Evolutionary conservation across 164 flowering plant species (phyloP).

Genomic region (Tetrastigma voinierianum): DNA sequence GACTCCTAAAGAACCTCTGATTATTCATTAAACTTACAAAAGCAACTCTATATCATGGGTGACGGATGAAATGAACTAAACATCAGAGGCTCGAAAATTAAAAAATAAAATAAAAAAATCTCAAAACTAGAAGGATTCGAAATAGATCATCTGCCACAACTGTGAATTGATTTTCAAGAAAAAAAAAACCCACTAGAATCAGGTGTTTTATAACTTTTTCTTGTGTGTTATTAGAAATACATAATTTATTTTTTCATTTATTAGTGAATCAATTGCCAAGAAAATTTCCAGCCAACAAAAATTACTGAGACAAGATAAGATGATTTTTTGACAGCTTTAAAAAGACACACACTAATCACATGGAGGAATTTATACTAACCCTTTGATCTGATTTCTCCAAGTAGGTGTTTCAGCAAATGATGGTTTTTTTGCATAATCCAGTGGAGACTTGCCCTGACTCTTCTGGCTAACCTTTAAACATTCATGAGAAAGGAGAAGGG

Average conservation of each 20-base stretch:
- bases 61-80: background rate
- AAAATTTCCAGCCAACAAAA: background rate
- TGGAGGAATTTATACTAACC: constrained; percentile 31
- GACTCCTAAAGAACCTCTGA: too few species aligned
- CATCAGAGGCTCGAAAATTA: background rate
- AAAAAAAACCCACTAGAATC: background rate
- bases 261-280: background rate
- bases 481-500: background rate
- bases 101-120: too few species aligned
- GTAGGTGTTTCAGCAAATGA: constrained; percentile 19
- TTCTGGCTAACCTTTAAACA: constrained; percentile 33
- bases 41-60: background rate
- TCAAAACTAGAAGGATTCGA: background rate
- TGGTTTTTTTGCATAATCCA: constrained; percentile 21
- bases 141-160: too few species aligned
- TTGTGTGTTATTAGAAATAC: background rate
- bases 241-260: background rate
- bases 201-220: background rate
- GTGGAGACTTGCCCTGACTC: constrained; percentile 26
- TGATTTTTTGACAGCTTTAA: background rate
- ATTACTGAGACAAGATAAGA: background rate
- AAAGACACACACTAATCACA: background rate
- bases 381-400: constrained; percentile 29
- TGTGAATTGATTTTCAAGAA: background rate
- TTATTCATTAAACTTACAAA: too few species aligned